phyloP scores from a whole-genome alignment of 2,329 filamentous ascomycete species.

The Ophiostoma ulmi region DNA sequence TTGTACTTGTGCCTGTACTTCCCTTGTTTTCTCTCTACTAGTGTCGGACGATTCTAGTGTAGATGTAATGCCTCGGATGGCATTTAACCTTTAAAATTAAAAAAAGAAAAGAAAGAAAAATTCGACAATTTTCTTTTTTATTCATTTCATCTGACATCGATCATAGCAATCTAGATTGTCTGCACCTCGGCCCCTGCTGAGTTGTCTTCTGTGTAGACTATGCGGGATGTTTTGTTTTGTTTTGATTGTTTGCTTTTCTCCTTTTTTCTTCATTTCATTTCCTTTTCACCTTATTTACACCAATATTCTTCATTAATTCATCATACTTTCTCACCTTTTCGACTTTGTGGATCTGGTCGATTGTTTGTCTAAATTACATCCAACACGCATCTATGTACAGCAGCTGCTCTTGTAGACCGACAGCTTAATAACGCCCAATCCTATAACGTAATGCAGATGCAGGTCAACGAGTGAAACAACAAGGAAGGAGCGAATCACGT shows the following conservation, averaged over 20 bases:
- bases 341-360: neutral
- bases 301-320: neutral
- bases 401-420: no score
- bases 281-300: neutral
- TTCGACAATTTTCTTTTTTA: no score
- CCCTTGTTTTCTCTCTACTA: neutral
- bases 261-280: neutral
- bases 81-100: no score
- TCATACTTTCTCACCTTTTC: neutral
- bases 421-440: no score
- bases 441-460: neutral
- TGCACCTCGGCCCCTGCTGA: neutral
- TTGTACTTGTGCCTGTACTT: neutral
- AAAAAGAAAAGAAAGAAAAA: no score
- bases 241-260: neutral
- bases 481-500: neutral
- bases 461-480: neutral
- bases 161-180: neutral
- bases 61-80: neutral
- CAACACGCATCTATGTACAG: no score
- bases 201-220: neutral
- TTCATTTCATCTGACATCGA: no score
- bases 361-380: neutral
- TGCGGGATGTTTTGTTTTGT: conserved; percentile 1
- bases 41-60: neutral